Evolutionary conservation across 768 basidiomycete genomes (phyloP).

Genomic region (Leucocoprinus sp.): DNA sequence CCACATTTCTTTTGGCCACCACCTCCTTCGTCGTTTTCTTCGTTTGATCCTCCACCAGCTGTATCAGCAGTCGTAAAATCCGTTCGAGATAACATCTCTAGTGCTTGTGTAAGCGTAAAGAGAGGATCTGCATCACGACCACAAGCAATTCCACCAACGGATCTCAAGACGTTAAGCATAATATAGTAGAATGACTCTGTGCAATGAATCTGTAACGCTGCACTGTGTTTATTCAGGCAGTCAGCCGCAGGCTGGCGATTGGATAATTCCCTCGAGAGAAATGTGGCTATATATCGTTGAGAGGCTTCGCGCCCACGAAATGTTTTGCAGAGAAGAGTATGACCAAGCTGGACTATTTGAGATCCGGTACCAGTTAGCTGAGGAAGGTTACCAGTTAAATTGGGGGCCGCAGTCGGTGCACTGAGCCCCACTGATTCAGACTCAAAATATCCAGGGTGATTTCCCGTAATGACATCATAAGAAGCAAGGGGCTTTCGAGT

Average conservation of each 20-base stretch:
- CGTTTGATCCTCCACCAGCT: conserved; percentile 13
- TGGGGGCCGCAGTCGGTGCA: conserved; percentile 6
- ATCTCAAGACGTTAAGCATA: conserved; percentile 62
- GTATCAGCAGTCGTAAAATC: conserved; percentile 64
- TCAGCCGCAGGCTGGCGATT: conserved; percentile 36
- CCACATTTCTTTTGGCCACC: conserved; percentile 20
- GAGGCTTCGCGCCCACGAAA: conserved; percentile 59
- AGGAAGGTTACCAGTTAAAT: conserved; percentile 13
- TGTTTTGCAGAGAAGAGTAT: conserved; percentile 30
- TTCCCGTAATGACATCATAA: conserved; percentile 17
- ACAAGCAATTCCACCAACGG: conserved; percentile 61
- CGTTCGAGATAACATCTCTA: conserved; percentile 63
- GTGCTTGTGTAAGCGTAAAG: conserved; percentile 58
- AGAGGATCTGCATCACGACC: conserved; percentile 72
- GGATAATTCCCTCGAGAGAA: conserved; percentile 49
- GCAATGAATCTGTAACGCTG: conserved; percentile 34
- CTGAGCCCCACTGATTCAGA: conserved; percentile 1
- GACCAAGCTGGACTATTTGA: conserved; percentile 23
- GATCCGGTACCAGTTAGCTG: conserved; percentile 2
- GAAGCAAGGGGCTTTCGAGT: conserved; percentile 27
- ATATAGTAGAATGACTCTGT: conserved; percentile 70
- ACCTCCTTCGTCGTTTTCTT: conserved; percentile 33
- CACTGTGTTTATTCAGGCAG: conserved; percentile 35
- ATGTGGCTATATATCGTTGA: conserved; percentile 53
- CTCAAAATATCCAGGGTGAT: not conserved